phyloP scores from a whole-genome alignment of 768 basidiomycete genomes.

The Lactarius tabidus region DNA sequence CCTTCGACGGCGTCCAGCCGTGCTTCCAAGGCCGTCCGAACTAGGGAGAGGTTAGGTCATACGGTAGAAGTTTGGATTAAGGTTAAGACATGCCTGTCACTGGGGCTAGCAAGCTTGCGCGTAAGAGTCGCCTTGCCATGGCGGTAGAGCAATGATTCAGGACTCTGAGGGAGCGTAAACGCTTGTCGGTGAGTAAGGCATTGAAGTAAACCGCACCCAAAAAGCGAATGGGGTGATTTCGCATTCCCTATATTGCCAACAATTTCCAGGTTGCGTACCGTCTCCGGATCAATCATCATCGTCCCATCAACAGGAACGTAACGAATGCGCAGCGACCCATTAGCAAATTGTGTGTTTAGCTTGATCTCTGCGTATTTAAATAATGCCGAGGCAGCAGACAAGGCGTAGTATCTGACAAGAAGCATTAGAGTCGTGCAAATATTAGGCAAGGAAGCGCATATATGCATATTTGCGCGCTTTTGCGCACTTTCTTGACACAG shows the following conservation, averaged over 20 bases:
- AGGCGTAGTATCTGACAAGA: slow-evolving; percentile 71
- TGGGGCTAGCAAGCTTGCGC: slow-evolving; percentile 79
- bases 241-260: slow-evolving; percentile 68
- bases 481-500: slow-evolving; percentile 75
- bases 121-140: slow-evolving; percentile 81
- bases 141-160: slow-evolving; percentile 84
- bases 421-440: slow-evolving; percentile 12
- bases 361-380: slow-evolving; percentile 79
- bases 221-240: slow-evolving; percentile 70
- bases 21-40: slow-evolving; percentile 63
- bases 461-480: too few species aligned
- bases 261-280: slow-evolving; percentile 83
- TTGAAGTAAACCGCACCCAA: slow-evolving; percentile 50
- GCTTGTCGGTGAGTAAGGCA: not conserved
- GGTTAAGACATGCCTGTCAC: slow-evolving; percentile 52
- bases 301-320: slow-evolving; percentile 84
- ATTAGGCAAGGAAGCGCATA: slow-evolving; percentile 21
- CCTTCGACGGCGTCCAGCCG: slow-evolving; percentile 88
- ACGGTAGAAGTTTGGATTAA: not conserved
- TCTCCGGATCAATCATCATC: slow-evolving; percentile 92
- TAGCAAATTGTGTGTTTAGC: slow-evolving; percentile 66
- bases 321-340: slow-evolving; percentile 65
- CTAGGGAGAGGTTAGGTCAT: slow-evolving; percentile 32
- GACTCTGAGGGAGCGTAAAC: slow-evolving; percentile 38
- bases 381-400: slow-evolving; percentile 80